Base-by-base conservation (phyloP, 345 rosid genomes). In the Passiflora organensis region DNA sequence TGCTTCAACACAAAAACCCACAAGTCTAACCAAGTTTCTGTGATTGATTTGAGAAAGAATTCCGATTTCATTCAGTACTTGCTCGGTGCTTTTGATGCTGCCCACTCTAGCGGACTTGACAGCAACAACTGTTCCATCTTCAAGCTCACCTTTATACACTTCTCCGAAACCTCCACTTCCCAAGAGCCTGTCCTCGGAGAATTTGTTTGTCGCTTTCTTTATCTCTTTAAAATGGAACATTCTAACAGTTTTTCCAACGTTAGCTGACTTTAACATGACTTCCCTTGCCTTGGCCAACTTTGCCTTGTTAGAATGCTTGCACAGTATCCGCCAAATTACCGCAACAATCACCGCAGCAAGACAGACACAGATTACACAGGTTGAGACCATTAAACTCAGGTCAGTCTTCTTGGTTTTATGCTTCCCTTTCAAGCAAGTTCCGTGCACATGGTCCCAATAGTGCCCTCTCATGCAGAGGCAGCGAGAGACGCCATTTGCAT, bases 21-120 rank as follows among this genome's bases (percentile, higher is more conserved):
- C 52, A 62, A 78, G 80, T 43, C 64, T 63, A 12, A 83, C 89
- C 65, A 83, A 62, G 75, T 76, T 68, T 69, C 72, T 80, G 73
- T 83, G 89, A 67, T 83, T 83, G 62, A 83, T 83, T 54, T 78
- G 82, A 28, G 85, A 78, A 17, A 83, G 83, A 19, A 83, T 83
- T 48, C 80, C 82, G 12, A 83, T 83, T 68, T 83, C 86, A 25
- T 80, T 83, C 18, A 83, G 83, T 0, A 83, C 77, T 64, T 83
- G 89, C 23, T 83, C 64, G 18, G 80, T 78, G 67, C 89, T 78
- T 64, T 78, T 83, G 65, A 78, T 53, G 71, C 70, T 80, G 15
- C 85, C 89, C n/a, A 83, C 77, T 74, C 78, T 83, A 12, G 89
- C 89, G 1, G 58, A 72, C 64, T 80, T 83, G 1, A 80, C 73